Conservation (phyloP, 225 moss, liverwort and hornwort genomes). For the Rhytidiadelphus loreus region DNA sequence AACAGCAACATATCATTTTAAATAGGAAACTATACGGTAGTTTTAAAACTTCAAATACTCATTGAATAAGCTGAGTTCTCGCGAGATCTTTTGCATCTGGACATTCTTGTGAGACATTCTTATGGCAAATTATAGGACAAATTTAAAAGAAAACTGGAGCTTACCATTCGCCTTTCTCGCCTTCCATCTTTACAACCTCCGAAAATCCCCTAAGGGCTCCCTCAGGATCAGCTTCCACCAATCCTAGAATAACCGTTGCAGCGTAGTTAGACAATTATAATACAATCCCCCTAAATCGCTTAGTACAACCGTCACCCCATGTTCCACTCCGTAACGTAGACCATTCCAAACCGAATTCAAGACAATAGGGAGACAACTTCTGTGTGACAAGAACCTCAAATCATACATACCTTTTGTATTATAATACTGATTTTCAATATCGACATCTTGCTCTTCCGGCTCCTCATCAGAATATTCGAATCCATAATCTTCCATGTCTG, state of each 20-base stretch:
- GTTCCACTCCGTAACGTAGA: not conserved
- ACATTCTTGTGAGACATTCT: not conserved
- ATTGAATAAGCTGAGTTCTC: not conserved
- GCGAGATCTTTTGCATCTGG: not conserved
- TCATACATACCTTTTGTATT: conserved; percentile 74
- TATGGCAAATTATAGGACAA: not conserved
- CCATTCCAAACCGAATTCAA: not conserved
- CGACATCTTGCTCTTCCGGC: conserved; percentile 99
- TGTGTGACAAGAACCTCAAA: not conserved
- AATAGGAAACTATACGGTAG: not conserved
- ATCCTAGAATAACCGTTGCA: conserved; percentile 30
- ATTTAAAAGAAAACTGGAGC: not conserved
- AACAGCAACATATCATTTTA: not conserved
- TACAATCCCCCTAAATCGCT: not conserved
- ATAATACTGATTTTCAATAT: conserved; percentile 99
- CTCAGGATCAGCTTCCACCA: conserved; percentile 92
- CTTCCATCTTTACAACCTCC: conserved; percentile 99
- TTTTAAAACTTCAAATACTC: not conserved
- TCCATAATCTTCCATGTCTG: conserved; percentile 99
- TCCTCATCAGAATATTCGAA: conserved; percentile 99
- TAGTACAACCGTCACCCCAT: not conserved
- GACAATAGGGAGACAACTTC: not conserved
- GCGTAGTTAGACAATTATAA: not conserved
- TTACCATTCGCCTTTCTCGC: conserved; percentile 98
- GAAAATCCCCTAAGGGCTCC: conserved; percentile 86